These are phyloP conservation scores for Penicillium alfredii DNA, from an alignment of 495 filamentous ascomycete species.

Conservation along the genomic window DNA sequence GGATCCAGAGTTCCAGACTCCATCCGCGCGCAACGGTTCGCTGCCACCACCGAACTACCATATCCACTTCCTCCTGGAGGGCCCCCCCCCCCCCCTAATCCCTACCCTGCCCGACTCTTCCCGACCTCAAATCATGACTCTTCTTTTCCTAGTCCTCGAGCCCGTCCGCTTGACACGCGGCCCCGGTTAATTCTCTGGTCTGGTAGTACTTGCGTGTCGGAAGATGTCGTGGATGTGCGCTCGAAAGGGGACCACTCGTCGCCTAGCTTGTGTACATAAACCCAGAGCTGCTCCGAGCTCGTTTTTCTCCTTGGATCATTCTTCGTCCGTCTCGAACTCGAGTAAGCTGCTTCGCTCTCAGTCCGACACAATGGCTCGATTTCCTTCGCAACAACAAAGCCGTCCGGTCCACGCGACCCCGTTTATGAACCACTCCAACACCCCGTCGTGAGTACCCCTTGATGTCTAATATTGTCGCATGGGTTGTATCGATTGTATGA, in stretches of 20 bases:
- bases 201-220: constrained; percentile 21
- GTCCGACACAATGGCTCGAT: constrained; percentile 37
- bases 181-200: constrained; percentile 30
- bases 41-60: constrained; percentile 33
- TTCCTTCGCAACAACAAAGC: constrained; percentile 39
- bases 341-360: constrained; percentile 23
- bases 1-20: constrained; percentile 23
- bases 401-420: constrained; percentile 37
- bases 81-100: constrained; percentile 25
- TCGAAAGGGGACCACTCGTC: constrained; percentile 29
- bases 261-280: constrained; percentile 35
- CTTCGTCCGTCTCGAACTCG: constrained; percentile 14
- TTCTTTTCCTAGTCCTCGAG: constrained; percentile 26
- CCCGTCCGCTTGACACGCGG: constrained; percentile 21
- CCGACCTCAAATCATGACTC: constrained; percentile 27
- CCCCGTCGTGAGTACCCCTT: constrained; percentile 30
- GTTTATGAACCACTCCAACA: constrained; percentile 30
- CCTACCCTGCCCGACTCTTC: constrained; percentile 35
- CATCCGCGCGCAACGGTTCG: constrained; percentile 32
- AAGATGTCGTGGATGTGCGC: constrained; percentile 35
- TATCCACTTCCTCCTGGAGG: constrained; percentile 31
- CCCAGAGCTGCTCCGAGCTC: constrained; percentile 23
- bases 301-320: constrained; percentile 19
- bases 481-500: constrained; percentile 1
- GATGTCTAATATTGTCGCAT: too few relatives aligned